Percentiles rank a stretch among this genome's conserved stretches.
Conservation (phyloP, 345 rosid genomes). For the Salix exigua region DNA sequence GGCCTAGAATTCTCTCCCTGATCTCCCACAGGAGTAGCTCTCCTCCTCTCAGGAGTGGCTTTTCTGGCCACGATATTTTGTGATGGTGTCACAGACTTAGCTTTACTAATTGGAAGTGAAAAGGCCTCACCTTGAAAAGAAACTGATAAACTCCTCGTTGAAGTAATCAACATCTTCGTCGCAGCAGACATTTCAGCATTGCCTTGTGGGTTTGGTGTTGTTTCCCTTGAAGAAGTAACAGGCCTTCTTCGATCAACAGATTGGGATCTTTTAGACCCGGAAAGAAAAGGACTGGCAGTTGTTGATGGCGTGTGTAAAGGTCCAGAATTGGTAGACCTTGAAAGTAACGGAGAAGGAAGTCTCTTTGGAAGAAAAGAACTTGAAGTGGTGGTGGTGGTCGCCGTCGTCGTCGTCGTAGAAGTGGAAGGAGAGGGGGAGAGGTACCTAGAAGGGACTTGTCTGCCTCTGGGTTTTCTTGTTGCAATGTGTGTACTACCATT, state of each 20-base stretch:
- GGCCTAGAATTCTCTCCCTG: slow-evolving; percentile 56
- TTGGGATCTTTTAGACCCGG: slow-evolving; percentile 65
- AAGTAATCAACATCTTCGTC: slow-evolving; percentile 72
- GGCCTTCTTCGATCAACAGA: slow-evolving; percentile 76
- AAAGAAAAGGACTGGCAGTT: not conserved
- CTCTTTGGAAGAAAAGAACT: slow-evolving; percentile 39
- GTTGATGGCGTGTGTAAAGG: not conserved
- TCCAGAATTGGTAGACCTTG: slow-evolving; percentile 44
- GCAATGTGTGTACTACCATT: slow-evolving; percentile 11
- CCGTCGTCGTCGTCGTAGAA: slow-evolving; percentile 38
- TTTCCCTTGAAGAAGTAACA: slow-evolving; percentile 17
- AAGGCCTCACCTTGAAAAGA: slow-evolving; percentile 89
- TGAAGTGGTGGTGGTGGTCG: slow-evolving; percentile 25
- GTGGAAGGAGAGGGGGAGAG: slow-evolving; percentile 80
- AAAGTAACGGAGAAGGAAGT: slow-evolving; percentile 58
- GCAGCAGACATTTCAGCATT: slow-evolving; percentile 58
- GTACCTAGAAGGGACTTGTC: slow-evolving; percentile 79
- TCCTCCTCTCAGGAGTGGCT: slow-evolving; percentile 50
- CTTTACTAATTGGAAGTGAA: slow-evolving; percentile 82
- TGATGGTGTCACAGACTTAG: slow-evolving; percentile 44
- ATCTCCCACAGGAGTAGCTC: slow-evolving; percentile 37
- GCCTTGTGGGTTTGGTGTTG: slow-evolving; percentile 36
- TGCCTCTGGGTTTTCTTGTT: slow-evolving; percentile 59
- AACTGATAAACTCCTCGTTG: slow-evolving; percentile 81
- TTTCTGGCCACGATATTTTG: slow-evolving; percentile 45